phyloP scores from a whole-genome alignment of 805 yeast genomes.

The Maudiozyma pseudohumilis region DNA sequence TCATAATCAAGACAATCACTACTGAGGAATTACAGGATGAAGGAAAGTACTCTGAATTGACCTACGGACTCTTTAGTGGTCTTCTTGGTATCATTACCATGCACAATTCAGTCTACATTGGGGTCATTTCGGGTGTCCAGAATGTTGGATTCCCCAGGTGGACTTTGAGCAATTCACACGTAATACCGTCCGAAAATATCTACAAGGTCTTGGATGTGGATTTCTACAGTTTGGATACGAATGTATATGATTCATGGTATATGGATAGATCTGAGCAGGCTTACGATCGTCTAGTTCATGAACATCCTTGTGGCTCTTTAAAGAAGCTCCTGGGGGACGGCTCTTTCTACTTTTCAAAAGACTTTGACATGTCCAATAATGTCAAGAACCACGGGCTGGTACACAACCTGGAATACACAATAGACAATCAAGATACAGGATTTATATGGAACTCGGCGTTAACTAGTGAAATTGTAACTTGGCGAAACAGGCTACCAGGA shows the following conservation, averaged over 20 bases:
- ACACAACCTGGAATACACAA: slow-evolving; percentile 29
- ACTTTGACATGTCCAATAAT: slow-evolving; percentile 77
- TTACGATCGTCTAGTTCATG: slow-evolving; percentile 30
- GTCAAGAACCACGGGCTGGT: slow-evolving; percentile 61
- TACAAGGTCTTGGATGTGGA: slow-evolving; percentile 49
- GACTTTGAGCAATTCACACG: slow-evolving; percentile 12
- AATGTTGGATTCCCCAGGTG: slow-evolving; percentile 49
- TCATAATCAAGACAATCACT: slow-evolving; percentile 47
- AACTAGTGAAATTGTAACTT: slow-evolving; percentile 66
- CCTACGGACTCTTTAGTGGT: slow-evolving; percentile 36
- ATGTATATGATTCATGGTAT: slow-evolving; percentile 37
- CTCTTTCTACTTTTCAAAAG: slow-evolving; percentile 79
- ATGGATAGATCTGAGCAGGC: slow-evolving; percentile 19
- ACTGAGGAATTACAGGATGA: slow-evolving; percentile 30
- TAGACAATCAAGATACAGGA: slow-evolving; percentile 51
- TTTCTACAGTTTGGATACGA: slow-evolving; percentile 53
- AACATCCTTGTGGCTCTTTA: slow-evolving; percentile 74
- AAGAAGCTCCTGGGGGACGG: slow-evolving; percentile 72
- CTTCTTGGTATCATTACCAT: slow-evolving; percentile 51
- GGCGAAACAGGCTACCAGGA: slow-evolving; percentile 56
- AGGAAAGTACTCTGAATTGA: slow-evolving; percentile 33
- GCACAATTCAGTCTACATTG: slow-evolving; percentile 45
- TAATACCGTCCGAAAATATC: slow-evolving; percentile 39
- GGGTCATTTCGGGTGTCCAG: slow-evolving; percentile 45
- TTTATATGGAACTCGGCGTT: slow-evolving; percentile 88